Conservation (phyloP, 2,329 filamentous ascomycete species). For the Sclerotinia nivalis region DNA sequence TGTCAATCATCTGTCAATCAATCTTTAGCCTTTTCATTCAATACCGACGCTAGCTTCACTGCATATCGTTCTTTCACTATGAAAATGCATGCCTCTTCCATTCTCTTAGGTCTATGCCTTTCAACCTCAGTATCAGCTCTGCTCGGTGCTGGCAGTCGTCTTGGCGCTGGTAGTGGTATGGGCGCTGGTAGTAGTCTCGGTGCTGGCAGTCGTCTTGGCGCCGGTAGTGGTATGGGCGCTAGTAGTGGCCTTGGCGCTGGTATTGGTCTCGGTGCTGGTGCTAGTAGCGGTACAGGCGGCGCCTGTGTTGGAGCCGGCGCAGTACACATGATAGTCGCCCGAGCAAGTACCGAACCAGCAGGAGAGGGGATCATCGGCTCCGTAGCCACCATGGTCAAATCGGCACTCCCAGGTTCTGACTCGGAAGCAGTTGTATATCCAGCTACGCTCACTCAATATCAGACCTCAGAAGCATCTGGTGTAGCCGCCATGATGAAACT, state of each 20-base stretch:
- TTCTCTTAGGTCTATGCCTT: conserved; percentile 1
- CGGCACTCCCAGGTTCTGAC: conserved; percentile 40
- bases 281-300: not conserved
- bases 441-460: conserved; percentile 37
- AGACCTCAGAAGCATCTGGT: conserved; percentile 38
- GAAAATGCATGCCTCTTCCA: not conserved
- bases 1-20: not conserved
- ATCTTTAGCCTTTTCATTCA: conserved; percentile 1
- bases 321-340: conserved; percentile 43
- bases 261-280: not conserved
- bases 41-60: not conserved
- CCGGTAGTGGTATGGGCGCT: not conserved
- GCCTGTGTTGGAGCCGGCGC: not conserved
- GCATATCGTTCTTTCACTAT: not conserved
- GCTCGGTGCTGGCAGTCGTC: too few relatives aligned
- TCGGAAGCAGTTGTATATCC: conserved; percentile 42
- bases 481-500: conserved; percentile 40
- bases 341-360: conserved; percentile 41
- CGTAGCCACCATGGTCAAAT: conserved; percentile 40
- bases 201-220: too few relatives aligned
- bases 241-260: not conserved
- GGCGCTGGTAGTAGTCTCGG: not conserved
- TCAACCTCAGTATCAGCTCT: not conserved
- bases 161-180: too few relatives aligned
- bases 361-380: conserved; percentile 42